These are phyloP conservation scores for Malassezia globosa DNA, from an alignment of 1,284 basidiomycete genomes.

Conservation along the genomic window DNA sequence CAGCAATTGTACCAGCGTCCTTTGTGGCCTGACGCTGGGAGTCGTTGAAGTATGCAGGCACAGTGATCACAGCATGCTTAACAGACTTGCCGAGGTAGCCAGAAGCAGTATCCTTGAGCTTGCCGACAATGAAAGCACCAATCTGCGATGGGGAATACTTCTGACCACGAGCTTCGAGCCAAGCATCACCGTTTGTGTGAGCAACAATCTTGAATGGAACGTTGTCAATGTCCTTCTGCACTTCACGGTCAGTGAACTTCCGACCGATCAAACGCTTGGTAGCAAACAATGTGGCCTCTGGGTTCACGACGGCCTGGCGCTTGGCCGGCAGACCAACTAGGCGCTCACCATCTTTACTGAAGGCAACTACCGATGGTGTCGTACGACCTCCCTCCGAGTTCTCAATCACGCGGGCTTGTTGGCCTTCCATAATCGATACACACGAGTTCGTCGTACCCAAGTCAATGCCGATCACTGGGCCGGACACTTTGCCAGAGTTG, in stretches of 20 bases:
- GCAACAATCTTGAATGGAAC: slow-evolving; percentile 65
- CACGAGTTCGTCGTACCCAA: slow-evolving; percentile 47
- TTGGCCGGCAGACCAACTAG: slow-evolving; percentile 92
- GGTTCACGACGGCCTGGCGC: slow-evolving; percentile 93
- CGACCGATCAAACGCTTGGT: slow-evolving; percentile 96
- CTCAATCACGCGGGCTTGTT: slow-evolving; percentile 81
- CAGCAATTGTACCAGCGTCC: slow-evolving; percentile 90
- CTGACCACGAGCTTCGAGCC: slow-evolving; percentile 62
- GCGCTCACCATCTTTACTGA: slow-evolving; percentile 65
- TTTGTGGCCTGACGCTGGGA: slow-evolving; percentile 97
- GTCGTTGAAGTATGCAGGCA: slow-evolving; percentile 98
- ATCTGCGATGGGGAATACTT: slow-evolving; percentile 56
- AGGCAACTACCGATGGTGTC: slow-evolving; percentile 94
- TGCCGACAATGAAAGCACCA: slow-evolving; percentile 72
- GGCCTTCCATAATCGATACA: slow-evolving; percentile 64
- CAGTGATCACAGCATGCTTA: slow-evolving; percentile 82
- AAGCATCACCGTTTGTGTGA: slow-evolving; percentile 56
- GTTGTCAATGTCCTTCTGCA: slow-evolving; percentile 70
- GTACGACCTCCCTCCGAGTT: slow-evolving; percentile 95
- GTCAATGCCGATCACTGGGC: slow-evolving; percentile 45
- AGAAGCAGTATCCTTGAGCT: slow-evolving; percentile 92
- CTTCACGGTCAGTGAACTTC: slow-evolving; percentile 83
- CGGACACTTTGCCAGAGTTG: slow-evolving; percentile 31
- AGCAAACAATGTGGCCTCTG: slow-evolving; percentile 53
- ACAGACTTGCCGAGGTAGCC: slow-evolving; percentile 83